A percentile compares a stretch with the other conserved stretches of the same genome.
These are phyloP conservation scores for Fistulinella prunicolor DNA, from an alignment of 768 basidiomycete genomes.

Conservation along the genomic window DNA sequence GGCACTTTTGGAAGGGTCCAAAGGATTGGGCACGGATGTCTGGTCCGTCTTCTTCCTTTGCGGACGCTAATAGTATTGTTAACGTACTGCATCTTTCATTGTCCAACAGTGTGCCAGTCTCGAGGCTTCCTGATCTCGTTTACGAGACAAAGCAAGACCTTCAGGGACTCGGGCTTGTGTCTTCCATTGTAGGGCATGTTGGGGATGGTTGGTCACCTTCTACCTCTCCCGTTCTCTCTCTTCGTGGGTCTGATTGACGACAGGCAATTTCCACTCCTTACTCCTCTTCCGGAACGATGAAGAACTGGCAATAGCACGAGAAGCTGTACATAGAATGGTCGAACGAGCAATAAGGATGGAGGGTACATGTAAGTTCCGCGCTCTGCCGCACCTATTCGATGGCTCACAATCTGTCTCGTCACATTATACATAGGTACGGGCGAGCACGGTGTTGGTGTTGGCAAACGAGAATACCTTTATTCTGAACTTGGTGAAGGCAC, in stretches of 20 bases:
- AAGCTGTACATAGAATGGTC: constrained; percentile 60
- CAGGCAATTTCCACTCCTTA: constrained; percentile 51
- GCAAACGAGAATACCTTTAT: constrained; percentile 77
- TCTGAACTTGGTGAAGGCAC: constrained; percentile 83
- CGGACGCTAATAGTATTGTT: background rate
- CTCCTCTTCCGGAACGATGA: constrained; percentile 58
- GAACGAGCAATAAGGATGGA: constrained; percentile 65
- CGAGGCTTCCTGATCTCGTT: constrained; percentile 60
- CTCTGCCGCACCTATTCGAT: background rate
- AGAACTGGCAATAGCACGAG: constrained; percentile 42
- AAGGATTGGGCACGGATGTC: constrained; percentile 73
- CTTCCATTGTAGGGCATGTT: constrained; percentile 72
- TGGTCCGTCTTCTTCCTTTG: constrained; percentile 49
- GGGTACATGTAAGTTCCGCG: constrained; percentile 57
- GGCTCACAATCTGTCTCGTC: background rate
- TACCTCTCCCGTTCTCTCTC: constrained; percentile 16
- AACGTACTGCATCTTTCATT: background rate
- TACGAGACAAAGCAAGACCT: constrained; percentile 74
- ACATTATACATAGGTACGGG: constrained; percentile 55
- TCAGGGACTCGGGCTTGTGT: constrained; percentile 48
- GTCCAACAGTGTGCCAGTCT: constrained; percentile 52
- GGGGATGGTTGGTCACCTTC: constrained; percentile 54
- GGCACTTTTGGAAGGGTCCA: constrained; percentile 53
- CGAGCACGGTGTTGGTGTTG: constrained; percentile 86
- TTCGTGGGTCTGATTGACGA: background rate